Evolutionary conservation across 768 basidiomycete species (phyloP), one percentile per base, ranked within the genome.

Genomic region (Serendipita indica): DNA sequence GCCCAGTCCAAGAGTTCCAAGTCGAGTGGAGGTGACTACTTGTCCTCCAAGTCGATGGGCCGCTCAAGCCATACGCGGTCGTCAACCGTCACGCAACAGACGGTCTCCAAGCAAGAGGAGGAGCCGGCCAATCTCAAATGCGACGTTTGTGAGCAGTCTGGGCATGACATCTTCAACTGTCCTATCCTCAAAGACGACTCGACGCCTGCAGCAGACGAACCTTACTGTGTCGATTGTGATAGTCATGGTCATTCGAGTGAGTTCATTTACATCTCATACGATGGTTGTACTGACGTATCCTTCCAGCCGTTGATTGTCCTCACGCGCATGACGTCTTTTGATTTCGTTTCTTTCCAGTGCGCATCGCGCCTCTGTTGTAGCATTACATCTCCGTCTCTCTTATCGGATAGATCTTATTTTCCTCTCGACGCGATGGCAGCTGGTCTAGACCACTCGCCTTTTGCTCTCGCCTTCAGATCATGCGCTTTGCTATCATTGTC

Each of bases 81-180:
- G 20, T 54, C 49, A 22, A 54, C n/a, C 6, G 16, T n/a, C 16
- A 20, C 16, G 12, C 25, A 54, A 27, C 49, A 54, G 7, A 54
- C 49, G 22, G 49, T 54, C 20, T 18, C 49, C 49, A 5, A 60
- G 57, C 27, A 57, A 25, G 35, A 37, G 35, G 62, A 63, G 3
- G 64, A 46, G 60, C 41, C 2, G 61, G 59, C 27, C 59, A 58
- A 18, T 59, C 49, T 54, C 1, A 10, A 83, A 3, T 93, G 90
- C 71, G 90, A 93, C 68, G 84, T 91, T 43, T 92, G 89, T 71
- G 88, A 89, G 68, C 76, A 79, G 63, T 80, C 81, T 0, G 89
- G 86, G 1, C 90, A 93, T 66, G 89, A 91, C 65, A 83, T 91
- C 49, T 89, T 90, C 69, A 83, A 78, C 35, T 92, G 90, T 67